A percentile compares a stretch with the other conserved stretches of the same genome.
Evolutionary conservation across 176 grass and related monocot species (phyloP).

Genomic region (Oryza glumipatula): DNA sequence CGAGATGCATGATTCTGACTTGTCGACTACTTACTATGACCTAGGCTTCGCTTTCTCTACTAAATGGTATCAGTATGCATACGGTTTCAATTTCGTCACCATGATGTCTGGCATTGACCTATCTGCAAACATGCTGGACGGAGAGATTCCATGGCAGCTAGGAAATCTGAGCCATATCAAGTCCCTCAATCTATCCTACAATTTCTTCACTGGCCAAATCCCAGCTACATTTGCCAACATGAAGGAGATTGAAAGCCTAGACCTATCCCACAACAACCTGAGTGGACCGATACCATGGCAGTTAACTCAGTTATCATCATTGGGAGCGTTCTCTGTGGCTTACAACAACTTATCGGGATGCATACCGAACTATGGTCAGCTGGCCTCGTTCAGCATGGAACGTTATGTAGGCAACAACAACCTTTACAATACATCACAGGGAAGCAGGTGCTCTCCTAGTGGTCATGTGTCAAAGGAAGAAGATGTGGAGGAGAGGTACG

Average conservation of each 20-base stretch:
- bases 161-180: constrained; percentile 21
- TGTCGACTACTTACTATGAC: background rate
- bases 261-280: constrained; percentile 39
- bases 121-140: constrained; percentile 26
- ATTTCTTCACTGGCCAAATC: constrained; percentile 4
- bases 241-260: constrained; percentile 31
- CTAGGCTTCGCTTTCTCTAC: constrained; percentile 23
- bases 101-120: constrained; percentile 21
- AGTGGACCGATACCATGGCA: constrained; percentile 8
- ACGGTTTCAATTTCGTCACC: background rate
- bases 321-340: background rate
- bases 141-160: constrained; percentile 26
- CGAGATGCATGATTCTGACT: background rate
- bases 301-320: background rate
- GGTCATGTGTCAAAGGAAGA: background rate
- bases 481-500: background rate
- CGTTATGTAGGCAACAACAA: background rate
- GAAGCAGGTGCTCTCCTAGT: background rate
- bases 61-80: background rate
- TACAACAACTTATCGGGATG: background rate
- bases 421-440: background rate
- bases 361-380: background rate
- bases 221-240: background rate
- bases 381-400: background rate
- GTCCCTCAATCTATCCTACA: constrained; percentile 41